These are phyloP conservation scores for Calonectria pauciramosa DNA, from an alignment of 2,329 filamentous ascomycete species.

Conservation along the genomic window DNA sequence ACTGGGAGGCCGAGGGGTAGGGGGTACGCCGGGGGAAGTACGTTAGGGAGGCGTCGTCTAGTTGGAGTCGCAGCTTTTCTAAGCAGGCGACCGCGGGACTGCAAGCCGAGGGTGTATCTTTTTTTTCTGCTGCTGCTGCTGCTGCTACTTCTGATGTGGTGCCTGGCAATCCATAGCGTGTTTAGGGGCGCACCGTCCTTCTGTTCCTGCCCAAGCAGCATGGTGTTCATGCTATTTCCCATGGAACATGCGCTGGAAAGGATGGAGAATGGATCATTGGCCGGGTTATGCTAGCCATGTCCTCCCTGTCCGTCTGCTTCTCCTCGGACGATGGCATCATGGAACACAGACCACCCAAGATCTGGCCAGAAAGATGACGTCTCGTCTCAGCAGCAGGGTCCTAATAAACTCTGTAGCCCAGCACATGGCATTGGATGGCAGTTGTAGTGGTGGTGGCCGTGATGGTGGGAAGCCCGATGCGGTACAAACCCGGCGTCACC, in stretches of 20 bases:
- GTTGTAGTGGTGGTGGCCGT: neutral
- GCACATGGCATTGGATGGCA: neutral
- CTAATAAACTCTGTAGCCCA: neutral
- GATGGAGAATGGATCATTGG: neutral
- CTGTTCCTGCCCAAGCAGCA: neutral
- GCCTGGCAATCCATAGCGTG: neutral
- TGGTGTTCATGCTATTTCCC: slow-evolving; percentile 3
- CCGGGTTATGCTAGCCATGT: slow-evolving; percentile 1
- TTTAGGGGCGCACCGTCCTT: neutral
- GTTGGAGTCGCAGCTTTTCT: slow-evolving; percentile 2
- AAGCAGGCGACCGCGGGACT: neutral
- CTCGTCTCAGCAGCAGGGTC: neutral
- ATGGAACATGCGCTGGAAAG: slow-evolving; percentile 9
- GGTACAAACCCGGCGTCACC: neutral
- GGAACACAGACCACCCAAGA: slow-evolving; percentile 18
- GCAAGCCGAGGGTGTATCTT: neutral
- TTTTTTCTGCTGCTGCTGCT: neutral
- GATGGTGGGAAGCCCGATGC: neutral
- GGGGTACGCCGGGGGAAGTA: neutral
- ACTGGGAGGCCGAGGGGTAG: slow-evolving; percentile 1
- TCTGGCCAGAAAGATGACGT: slow-evolving; percentile 24
- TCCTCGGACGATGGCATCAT: slow-evolving; percentile 25
- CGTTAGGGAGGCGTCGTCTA: neutral
- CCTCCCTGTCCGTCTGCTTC: neutral
- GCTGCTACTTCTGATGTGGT: neutral